Evolutionary conservation across 305 asterid genomes (phyloP), one percentile per base, ranked within the genome.

Genomic region (Rubia occidens): DNA sequence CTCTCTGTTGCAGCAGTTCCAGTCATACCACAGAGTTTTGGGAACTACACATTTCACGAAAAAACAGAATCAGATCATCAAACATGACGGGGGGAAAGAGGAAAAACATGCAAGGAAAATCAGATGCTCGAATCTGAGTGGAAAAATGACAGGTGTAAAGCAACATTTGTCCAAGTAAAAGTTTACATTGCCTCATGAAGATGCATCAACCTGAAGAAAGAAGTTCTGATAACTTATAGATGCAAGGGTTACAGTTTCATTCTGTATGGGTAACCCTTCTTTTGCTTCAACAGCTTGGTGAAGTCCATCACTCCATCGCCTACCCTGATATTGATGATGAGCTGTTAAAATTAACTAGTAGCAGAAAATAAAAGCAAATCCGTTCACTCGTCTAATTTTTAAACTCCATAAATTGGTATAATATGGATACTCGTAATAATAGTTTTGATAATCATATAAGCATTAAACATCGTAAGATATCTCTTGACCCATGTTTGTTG

Each of bases 251-350:
- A 94, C 87, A 37, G 96, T 94, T 82, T 94, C 99, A 74, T 94
- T 94, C 85, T 94, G 99, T 78, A 94, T 85, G 72, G 99, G 95
- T 76, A 94, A 74, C 61, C 91, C 93, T 85, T 94, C 97, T 85
- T 94, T 94, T 64, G 96, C 99, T 89, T 94, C 99, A 73, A 94
- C 99, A 69, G 99, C 99, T 79, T 94, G 99, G 87, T 94, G 99
- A 86, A 94, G 99, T 79, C 99, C 99, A 80, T 94, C 99, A 82
- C 99, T 87, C 99, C 99, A 94, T 59, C 99, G 97, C 78, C 99
- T 87, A 74, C 99, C 99, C 99, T 94, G 74, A 66, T 74, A 78
- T 63, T 68, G 73, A 71, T 72, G 76, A 72, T 55, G 60, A 79
- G 67, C 74, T 66, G 49, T 75, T 47, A 51, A 68, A 66, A 74